Conservation (phyloP, 1,139 yeast genomes). For the Debaryomycetaceae sp. region DNA sequence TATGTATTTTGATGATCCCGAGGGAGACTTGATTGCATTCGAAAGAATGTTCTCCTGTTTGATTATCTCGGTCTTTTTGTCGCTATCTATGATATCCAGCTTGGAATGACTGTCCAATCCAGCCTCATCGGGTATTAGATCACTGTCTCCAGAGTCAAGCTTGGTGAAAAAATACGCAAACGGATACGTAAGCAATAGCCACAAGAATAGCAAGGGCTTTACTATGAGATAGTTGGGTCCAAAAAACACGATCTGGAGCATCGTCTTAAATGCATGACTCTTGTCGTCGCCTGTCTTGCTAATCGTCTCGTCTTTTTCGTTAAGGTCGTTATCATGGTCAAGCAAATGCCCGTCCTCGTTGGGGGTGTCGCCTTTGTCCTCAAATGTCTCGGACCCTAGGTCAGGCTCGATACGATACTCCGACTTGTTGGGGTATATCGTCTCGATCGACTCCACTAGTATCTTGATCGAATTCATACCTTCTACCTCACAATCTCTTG, state of each 20-base stretch:
- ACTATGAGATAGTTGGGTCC: conserved; percentile 19
- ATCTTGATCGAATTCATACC: conserved; percentile 38
- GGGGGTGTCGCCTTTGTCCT: neutral
- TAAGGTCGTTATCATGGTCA: conserved; percentile 9
- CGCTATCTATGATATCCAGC: conserved; percentile 13
- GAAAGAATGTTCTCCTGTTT: conserved; percentile 38
- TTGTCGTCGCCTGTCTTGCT: conserved; percentile 3
- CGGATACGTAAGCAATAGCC: conserved; percentile 20
- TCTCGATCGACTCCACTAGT: conserved; percentile 35
- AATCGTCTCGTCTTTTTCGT: conserved; percentile 14
- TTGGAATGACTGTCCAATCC: conserved; percentile 1
- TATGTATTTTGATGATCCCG: conserved; percentile 45
- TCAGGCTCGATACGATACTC: neutral
- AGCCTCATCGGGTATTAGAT: neutral
- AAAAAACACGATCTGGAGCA: conserved; percentile 11
- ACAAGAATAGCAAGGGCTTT: conserved; percentile 17
- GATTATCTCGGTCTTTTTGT: conserved; percentile 41
- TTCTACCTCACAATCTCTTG: neutral
- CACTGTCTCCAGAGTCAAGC: conserved; percentile 1
- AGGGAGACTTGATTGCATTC: conserved; percentile 56
- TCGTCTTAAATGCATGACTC: conserved; percentile 2
- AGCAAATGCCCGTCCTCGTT: neutral
- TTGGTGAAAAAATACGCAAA: conserved; percentile 9
- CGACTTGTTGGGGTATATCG: conserved; percentile 21
- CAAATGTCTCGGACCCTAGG: neutral